phyloP scores from a whole-genome alignment of 1,139 yeast species.

The Diutina neorugosa region DNA sequence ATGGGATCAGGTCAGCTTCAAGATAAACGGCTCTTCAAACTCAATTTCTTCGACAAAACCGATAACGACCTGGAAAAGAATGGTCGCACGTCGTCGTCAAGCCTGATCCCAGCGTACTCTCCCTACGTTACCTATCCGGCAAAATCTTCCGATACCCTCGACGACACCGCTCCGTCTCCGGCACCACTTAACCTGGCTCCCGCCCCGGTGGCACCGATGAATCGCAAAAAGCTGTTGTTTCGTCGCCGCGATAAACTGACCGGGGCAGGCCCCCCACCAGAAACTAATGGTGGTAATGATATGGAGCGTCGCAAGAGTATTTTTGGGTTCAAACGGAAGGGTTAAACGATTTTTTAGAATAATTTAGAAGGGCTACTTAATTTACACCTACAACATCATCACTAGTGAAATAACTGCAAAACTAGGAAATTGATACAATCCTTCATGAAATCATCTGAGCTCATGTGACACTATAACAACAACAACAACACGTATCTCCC shows the following conservation, averaged over 20 bases:
- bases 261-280: not conserved
- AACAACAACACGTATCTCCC: too few species aligned
- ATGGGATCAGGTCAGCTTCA: not conserved
- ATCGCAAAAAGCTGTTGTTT: not conserved
- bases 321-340: slow-evolving; percentile 2
- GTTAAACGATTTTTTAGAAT: not conserved
- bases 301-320: not conserved
- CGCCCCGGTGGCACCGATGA: not conserved
- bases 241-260: slow-evolving; percentile 2
- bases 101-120: not conserved
- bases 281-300: not conserved
- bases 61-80: not conserved
- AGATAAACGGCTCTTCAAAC: not conserved
- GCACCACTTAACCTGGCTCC: not conserved
- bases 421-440: too few species aligned
- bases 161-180: not conserved
- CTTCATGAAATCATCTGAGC: too few species aligned
- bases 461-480: too few species aligned
- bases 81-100: not conserved
- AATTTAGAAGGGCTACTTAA: too few species aligned
- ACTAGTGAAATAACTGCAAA: too few species aligned
- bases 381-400: not conserved
- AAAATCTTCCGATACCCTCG: not conserved
- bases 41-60: not conserved
- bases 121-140: not conserved